A percentile compares a stretch with the other conserved stretches of the same genome.
phyloP scores from a whole-genome alignment of 371 early-diverging fungal species.

The Blakeslea trispora region DNA sequence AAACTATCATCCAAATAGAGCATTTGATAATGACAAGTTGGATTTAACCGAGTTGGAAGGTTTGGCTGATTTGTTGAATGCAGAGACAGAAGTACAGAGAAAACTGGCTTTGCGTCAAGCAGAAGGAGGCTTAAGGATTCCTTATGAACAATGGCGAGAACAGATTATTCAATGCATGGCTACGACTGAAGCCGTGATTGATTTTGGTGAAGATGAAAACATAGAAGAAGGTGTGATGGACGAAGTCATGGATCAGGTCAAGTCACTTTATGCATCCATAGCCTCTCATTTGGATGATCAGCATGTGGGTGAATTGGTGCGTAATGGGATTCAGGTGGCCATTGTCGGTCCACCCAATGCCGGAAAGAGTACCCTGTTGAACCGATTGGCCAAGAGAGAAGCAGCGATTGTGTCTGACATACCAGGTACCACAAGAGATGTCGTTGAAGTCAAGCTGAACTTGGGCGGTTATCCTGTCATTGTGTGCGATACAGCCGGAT shows the following conservation, averaged over 20 bases:
- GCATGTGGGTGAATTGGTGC: conserved; percentile 73
- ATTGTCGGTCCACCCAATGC: conserved; percentile 84
- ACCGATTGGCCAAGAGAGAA: conserved; percentile 70
- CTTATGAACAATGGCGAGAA: conserved; percentile 70
- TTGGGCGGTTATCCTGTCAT: conserved; percentile 78
- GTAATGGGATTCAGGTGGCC: conserved; percentile 72
- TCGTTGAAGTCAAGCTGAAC: conserved; percentile 74
- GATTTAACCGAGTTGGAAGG: conserved; percentile 84
- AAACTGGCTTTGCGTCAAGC: conserved; percentile 72
- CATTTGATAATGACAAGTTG: conserved; percentile 78
- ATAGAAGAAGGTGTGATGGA: conserved; percentile 73
- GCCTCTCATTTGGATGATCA: conserved; percentile 61
- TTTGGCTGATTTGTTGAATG: conserved; percentile 77
- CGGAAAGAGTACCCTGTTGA: conserved; percentile 80
- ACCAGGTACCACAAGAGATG: conserved; percentile 83
- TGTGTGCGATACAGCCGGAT: conserved; percentile 79
- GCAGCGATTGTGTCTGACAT: conserved; percentile 81
- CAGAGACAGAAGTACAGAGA: conserved; percentile 82
- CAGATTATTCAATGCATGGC: conserved; percentile 67
- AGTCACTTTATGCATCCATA: conserved; percentile 36
- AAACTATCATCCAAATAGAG: conserved; percentile 36
- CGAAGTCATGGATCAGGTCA: conserved; percentile 23
- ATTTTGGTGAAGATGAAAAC: conserved; percentile 85
- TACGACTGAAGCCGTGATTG: conserved; percentile 75
- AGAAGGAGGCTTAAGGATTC: conserved; percentile 64